Base-by-base conservation (phyloP, 495 filamentous ascomycete genomes). In the Symbiotaphrina buchneri region DNA sequence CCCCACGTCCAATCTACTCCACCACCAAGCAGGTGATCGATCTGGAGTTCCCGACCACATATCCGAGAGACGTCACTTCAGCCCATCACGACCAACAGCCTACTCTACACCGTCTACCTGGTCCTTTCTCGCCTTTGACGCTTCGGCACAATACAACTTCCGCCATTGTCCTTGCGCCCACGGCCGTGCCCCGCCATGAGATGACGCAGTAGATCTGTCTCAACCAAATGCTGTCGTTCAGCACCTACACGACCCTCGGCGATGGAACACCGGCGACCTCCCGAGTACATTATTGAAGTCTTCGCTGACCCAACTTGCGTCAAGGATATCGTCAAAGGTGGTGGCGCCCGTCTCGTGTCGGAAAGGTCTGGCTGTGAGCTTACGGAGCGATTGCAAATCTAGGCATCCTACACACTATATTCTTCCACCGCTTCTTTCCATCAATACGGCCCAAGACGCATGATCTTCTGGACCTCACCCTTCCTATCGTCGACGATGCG, bases 401-500 rank as follows among this genome's bases (percentile, higher is more conserved):
- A 95, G 85, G 76, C 37, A 75, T 94, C 43, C 71, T 95, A 31
- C 82, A 93, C 50, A 87, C 85, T 24, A 92, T 97, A 47, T 97
- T 95, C 71, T 97, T 97, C 60, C 83, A 95, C 53, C 79, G 87
- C 37, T 91, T 82, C 61, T 95, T 97, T 58, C 77, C 77, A 34
- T 70, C 77, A 18, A 63, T 93, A 33, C 56, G 67, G 10, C 87
- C 87, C n/a, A 63, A 66, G 27, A 80, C 79, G 27, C 71, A 80
- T 46, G 87, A 97, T 45, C 67, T 95, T 27, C 69, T 95, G 33
- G 87, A 92, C 44, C 63, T 94, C 32, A 92, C 83, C 18, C 65
- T 95, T 5, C 81, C 90, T 20, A 70, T 74, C 37, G 73, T 97
- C 41, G 73, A 83, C 37, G 85, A 97, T 43, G 63, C 63, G 30